A percentile compares a stretch with the other conserved stretches of the same genome.
Conservation (phyloP, 2,329 filamentous ascomycete genomes). For the Iodosphaeria phyllophila region DNA sequence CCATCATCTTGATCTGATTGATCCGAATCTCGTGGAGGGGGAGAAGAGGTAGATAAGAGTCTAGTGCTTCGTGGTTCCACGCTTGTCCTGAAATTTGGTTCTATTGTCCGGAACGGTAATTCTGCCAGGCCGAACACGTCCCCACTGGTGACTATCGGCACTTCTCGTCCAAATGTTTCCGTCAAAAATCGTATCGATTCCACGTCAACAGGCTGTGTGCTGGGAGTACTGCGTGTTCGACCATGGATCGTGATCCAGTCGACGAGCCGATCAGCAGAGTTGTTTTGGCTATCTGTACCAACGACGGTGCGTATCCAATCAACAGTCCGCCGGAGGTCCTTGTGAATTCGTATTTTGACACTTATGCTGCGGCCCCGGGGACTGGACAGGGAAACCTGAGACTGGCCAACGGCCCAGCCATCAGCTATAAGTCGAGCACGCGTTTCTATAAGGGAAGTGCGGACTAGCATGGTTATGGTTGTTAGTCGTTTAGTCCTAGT, state of each 20-base stretch:
- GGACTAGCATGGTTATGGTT: too few species aligned
- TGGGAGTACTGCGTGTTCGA: constrained; percentile 40
- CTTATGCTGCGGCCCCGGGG: constrained; percentile 38
- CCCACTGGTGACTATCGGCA: constrained; percentile 50
- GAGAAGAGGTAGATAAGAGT: too few species aligned
- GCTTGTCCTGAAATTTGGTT: too few species aligned
- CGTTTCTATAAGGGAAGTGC: constrained; percentile 37
- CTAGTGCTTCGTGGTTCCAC: too few species aligned
- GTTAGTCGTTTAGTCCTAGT: too few species aligned
- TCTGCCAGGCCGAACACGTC: constrained; percentile 41
- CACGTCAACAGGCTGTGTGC: constrained; percentile 39
- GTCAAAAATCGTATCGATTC: constrained; percentile 39
- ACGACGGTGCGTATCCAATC: constrained; percentile 46
- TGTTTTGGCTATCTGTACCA: constrained; percentile 18
- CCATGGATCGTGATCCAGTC: constrained; percentile 57
- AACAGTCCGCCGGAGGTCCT: constrained; percentile 39
- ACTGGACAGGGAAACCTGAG: constrained; percentile 21
- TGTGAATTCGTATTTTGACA: constrained; percentile 52
- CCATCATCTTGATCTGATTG: too few species aligned
- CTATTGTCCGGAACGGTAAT: too few species aligned
- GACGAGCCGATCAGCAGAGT: constrained; percentile 27
- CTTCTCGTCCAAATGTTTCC: constrained; percentile 27
- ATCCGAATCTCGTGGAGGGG: too few species aligned
- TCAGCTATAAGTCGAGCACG: constrained; percentile 29
- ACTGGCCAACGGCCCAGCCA: constrained; percentile 29